Evolutionary conservation across 345 rosid species (phyloP).

Genomic region (Euphorbia tirucalli): DNA sequence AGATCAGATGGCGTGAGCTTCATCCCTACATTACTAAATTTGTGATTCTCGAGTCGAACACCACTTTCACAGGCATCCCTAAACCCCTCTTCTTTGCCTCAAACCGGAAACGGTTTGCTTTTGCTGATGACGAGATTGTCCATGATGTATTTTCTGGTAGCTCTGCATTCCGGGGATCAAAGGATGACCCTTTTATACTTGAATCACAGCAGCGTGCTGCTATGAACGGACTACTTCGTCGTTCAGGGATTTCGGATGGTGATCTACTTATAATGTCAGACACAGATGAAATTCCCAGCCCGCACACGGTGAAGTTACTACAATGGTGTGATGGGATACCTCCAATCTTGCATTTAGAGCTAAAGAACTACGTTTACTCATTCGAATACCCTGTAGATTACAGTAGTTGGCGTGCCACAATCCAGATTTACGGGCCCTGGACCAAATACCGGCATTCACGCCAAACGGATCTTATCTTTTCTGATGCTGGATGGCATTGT

Average conservation of each 20-base stretch:
- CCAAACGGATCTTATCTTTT: slow-evolving; percentile 52
- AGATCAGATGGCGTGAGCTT: slow-evolving; percentile 82
- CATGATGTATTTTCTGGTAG: slow-evolving; percentile 66
- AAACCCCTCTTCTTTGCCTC: slow-evolving; percentile 66
- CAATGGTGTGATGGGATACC: slow-evolving; percentile 89
- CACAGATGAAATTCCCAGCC: slow-evolving; percentile 86
- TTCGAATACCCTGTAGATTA: slow-evolving; percentile 89
- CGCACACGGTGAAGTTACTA: slow-evolving; percentile 61
- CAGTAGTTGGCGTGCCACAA: slow-evolving; percentile 79
- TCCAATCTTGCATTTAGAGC: slow-evolving; percentile 59
- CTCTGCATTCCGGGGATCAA: slow-evolving; percentile 29
- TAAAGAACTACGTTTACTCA: slow-evolving; percentile 80
- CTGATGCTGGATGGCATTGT: slow-evolving; percentile 97
- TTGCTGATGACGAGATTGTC: slow-evolving; percentile 60
- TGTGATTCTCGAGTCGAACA: slow-evolving; percentile 73
- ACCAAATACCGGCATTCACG: slow-evolving; percentile 79
- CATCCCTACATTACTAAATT: slow-evolving; percentile 63
- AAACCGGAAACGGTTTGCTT: slow-evolving; percentile 52
- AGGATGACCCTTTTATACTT: slow-evolving; percentile 61
- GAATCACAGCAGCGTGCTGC: slow-evolving; percentile 60
- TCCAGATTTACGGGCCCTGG: slow-evolving; percentile 45
- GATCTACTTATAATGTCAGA: slow-evolving; percentile 82
- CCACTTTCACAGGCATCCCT: slow-evolving; percentile 85
- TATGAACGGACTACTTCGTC: slow-evolving; percentile 59
- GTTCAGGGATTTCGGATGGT: slow-evolving; percentile 59